Percentiles rank a stretch among this genome's conserved stretches.
Conservation (phyloP, 768 basidiomycete species). For the Agaricus bisporus region DNA sequence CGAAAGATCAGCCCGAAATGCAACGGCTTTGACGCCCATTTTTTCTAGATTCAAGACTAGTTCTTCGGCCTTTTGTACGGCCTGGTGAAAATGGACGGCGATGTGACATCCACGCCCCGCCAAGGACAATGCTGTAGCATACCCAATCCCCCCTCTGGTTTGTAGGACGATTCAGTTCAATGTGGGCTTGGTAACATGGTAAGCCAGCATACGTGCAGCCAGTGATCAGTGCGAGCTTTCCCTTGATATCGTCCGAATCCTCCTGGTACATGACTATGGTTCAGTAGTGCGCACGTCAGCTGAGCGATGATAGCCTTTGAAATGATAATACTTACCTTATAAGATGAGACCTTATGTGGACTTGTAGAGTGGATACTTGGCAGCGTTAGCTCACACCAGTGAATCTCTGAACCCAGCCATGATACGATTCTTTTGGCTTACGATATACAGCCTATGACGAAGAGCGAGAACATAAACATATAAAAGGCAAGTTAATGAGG, state of each 20-base stretch:
- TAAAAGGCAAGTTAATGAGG: too few relatives aligned
- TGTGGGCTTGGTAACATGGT: neutral
- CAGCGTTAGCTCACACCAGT: too few relatives aligned
- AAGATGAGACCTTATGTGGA: neutral
- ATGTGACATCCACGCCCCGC: slow-evolving; percentile 39
- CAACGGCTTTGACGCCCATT: slow-evolving; percentile 29
- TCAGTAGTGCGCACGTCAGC: neutral
- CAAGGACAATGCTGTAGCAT: slow-evolving; percentile 40
- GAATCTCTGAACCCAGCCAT: too few relatives aligned
- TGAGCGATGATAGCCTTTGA: too few relatives aligned
- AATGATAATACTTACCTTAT: too few relatives aligned
- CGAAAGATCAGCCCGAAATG: slow-evolving; percentile 43
- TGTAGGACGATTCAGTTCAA: neutral
- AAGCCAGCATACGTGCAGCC: slow-evolving; percentile 20
- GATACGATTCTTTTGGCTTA: too few relatives aligned
- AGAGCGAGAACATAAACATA: too few relatives aligned
- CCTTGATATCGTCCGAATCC: slow-evolving; percentile 12
- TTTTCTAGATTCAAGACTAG: slow-evolving; percentile 31
- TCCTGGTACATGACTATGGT: neutral
- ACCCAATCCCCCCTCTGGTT: slow-evolving; percentile 46
- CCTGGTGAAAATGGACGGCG: slow-evolving; percentile 45
- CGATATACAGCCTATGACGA: too few relatives aligned
- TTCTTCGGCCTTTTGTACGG: slow-evolving; percentile 28
- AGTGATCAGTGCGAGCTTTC: slow-evolving; percentile 22
- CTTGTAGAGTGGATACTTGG: too few relatives aligned